Conservation (phyloP, 805 yeast genomes). For the Candida oleophila region DNA sequence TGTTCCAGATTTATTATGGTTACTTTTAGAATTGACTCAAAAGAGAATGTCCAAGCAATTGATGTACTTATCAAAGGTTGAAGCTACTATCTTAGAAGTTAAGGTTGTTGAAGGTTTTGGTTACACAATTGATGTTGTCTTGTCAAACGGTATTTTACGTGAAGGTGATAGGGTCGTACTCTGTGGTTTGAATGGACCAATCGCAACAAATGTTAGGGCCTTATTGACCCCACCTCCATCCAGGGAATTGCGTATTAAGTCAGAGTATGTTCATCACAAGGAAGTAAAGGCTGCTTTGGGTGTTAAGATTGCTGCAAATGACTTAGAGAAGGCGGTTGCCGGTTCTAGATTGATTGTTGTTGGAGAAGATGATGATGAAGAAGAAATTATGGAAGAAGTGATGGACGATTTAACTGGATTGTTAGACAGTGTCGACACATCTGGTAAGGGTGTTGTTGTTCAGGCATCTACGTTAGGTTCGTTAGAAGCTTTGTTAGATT, state of each 20-base stretch:
- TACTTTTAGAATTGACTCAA: conserved; percentile 91
- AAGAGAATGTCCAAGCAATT: conserved; percentile 98
- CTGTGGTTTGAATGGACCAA: conserved; percentile 98
- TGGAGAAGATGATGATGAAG: conserved; percentile 97
- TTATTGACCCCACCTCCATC: conserved; percentile 96
- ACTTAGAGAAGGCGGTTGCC: conserved; percentile 97
- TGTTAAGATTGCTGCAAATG: conserved; percentile 97
- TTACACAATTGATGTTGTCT: conserved; percentile 95
- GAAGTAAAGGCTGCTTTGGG: conserved; percentile 99
- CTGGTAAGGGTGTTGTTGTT: conserved; percentile 96
- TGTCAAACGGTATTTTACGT: conserved; percentile 91
- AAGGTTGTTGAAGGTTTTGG: conserved; percentile 98
- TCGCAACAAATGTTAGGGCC: conserved; percentile 94
- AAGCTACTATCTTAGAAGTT: conserved; percentile 96
- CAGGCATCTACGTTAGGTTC: conserved; percentile 99
- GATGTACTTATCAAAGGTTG: conserved; percentile 90
- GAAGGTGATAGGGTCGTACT: conserved; percentile 95
- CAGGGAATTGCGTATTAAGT: conserved; percentile 91
- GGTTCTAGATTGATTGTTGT: conserved; percentile 95
- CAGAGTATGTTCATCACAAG: conserved; percentile 95
- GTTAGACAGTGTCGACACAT: conserved; percentile 88
- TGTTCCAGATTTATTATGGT: conserved; percentile 97
- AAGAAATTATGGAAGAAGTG: conserved; percentile 94
- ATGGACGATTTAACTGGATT: conserved; percentile 97
- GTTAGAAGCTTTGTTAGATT: conserved; percentile 92